Evolutionary conservation across 2,329 filamentous ascomycete species (phyloP).

Genomic region (Aulographum hederae): DNA sequence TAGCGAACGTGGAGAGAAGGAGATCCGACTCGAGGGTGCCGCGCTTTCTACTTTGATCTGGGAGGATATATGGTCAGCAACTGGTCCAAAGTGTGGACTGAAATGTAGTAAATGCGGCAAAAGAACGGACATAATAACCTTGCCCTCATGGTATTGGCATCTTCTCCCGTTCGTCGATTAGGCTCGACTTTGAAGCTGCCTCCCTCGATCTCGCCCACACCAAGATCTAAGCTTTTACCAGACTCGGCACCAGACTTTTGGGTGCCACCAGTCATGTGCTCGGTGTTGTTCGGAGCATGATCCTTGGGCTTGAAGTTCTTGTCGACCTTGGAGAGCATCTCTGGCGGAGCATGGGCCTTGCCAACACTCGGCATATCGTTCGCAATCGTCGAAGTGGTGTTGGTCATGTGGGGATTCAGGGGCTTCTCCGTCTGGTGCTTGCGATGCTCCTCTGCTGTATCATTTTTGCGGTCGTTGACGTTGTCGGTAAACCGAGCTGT

Average conservation of each 20-base stretch:
- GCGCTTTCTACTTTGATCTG: constrained; percentile 92
- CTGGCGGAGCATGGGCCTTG: constrained; percentile 36
- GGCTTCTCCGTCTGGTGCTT: constrained; percentile 38
- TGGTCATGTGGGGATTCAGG: constrained; percentile 43
- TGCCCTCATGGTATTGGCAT: constrained; percentile 69
- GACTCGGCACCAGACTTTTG: constrained; percentile 30
- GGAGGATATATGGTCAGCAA: too few relatives aligned
- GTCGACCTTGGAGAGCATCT: constrained; percentile 39
- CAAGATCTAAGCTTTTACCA: constrained; percentile 45
- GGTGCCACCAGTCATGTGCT: constrained; percentile 46
- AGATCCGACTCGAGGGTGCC: constrained; percentile 93
- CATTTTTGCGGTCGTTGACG: constrained; percentile 25
- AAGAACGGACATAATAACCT: constrained; percentile 49
- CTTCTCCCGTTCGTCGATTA: constrained; percentile 68
- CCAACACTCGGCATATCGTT: constrained; percentile 45
- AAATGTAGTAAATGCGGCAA: too few relatives aligned
- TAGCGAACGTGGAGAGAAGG: constrained; percentile 86
- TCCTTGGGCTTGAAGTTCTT: constrained; percentile 39
- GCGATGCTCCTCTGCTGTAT: constrained; percentile 35
- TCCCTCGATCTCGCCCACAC: constrained; percentile 73
- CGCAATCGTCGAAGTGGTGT: constrained; percentile 43
- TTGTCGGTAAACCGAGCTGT: constrained; percentile 10
- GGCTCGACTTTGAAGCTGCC: constrained; percentile 79
- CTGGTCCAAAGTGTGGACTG: constrained; percentile 2
- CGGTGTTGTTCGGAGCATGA: constrained; percentile 41